Base-by-base conservation (phyloP, 805 yeast species). In the Yarrowia deformans region DNA sequence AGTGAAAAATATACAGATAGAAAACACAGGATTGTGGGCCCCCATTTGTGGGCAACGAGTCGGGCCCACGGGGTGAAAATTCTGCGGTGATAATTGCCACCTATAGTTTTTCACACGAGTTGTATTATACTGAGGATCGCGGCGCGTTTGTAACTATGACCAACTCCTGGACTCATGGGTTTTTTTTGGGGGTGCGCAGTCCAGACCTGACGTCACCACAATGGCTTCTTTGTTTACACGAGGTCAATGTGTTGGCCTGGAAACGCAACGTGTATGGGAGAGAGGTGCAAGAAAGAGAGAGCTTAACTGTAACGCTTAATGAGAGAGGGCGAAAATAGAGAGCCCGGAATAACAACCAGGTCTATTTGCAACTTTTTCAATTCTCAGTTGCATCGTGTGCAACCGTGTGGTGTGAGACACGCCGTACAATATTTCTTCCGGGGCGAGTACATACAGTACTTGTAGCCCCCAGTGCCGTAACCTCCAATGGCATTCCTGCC, bases 231-330 rank as follows among this genome's bases (percentile, higher is more conserved):
- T 56, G 63, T 56, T 40, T 29, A 39, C 61, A 55, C 46, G 46
- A 16, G 42, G 48, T 56, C 63, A 56, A 56, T 56, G 63, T 56
- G 63, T 56, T 56, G 63, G 63, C 63, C 63, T 56, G 63, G 63
- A 56, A 56, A 56, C 60, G 37, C 32, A 54, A 54, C 63, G 63
- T 56, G 63, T 56, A 48, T 7, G 19, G n/a, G 60, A 18, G 49
- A 19, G 56, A 8, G 29, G 29, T 23, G 29, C 3, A 4, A 23
- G 29, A 23, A 23, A 23, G 29, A 49, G 14, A 7, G 18, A 49
- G 14, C 37, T n/a, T 49, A 34, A n/a, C 23, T 19, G 14, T 29
- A 32, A 32, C 16, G 35, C 2, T 12, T 10, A 37, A 19, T 3
- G 45, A 18, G 29, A 23, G 4, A 23, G 2, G 29, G 29, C 23